Base-by-base conservation (phyloP, 1,139 yeast species). In the Candida tropicalis region DNA sequence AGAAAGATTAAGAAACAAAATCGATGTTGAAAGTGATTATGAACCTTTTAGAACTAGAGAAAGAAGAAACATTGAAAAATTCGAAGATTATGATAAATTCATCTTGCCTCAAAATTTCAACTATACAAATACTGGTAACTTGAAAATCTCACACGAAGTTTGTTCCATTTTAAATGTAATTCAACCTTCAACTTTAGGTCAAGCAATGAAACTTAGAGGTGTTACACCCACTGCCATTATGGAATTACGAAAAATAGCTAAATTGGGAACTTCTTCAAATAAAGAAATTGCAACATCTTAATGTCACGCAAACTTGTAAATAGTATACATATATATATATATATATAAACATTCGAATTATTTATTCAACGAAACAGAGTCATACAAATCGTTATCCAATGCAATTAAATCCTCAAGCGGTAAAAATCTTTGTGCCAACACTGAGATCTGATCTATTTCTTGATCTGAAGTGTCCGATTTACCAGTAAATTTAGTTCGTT, bases 161-260 rank as follows among this genome's bases (percentile, higher is more conserved):
- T 79, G 88, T 43, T 72, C 73, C 27, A 66, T 87, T 17, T 71
- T 93, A 45, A 87, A 89, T 55, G 75, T 77, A 5, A 80, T 89
- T 11, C 86, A 88, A 50, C 99, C 99, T 0, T 80, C 79, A 44
- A 93, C 97, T 0, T 80, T 93, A 39, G 98, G 98, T 0, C 98
- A 93, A 60, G 98, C 98, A 0, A 76, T 96, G 57, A 75, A 98
- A 53, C 86, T 91, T 13, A 96, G 93, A 57, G 98, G 99, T 0
- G 84, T 93, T 1, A 93, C 98, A 0, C 97, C 98, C 0, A 88
- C 90, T 2, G 85, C 91, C 0, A 68, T 84, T 3, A 84, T 84
- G 54, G 90, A 84, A 53, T 70, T 86, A 33, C 84, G 80, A 51
- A 72, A 70, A 47, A 57, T 74, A 42, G 76, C 72, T 3, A 65